Conservation (phyloP, 1,139 yeast genomes). For the Diutina siamensis region DNA sequence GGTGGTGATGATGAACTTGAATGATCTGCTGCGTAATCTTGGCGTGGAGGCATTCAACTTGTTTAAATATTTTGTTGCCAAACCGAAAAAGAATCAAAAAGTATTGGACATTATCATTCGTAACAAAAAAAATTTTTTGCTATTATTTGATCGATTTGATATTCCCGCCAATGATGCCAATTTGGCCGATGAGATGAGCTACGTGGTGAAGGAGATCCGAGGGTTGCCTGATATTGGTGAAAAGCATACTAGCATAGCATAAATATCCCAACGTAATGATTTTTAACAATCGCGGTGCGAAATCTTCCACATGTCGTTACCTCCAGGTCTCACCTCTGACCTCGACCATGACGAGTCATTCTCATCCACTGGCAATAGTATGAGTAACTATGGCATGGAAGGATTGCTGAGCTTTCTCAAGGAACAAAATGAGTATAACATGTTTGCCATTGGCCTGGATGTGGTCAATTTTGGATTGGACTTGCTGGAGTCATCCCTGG, state of each 20-base stretch:
- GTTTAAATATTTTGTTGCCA: conserved; percentile 87
- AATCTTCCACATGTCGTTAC: not conserved
- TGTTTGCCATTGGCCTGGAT: conserved; percentile 79
- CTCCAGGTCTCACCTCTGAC: not conserved
- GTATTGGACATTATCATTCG: conserved; percentile 72
- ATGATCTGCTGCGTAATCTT: conserved; percentile 81
- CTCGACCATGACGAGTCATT: not conserved
- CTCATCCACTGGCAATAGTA: conserved; percentile 11
- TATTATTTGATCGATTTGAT: conserved; percentile 59
- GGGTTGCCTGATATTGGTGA: conserved; percentile 36
- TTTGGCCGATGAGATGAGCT: conserved; percentile 72
- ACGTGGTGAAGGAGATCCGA: conserved; percentile 63
- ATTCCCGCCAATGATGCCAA: conserved; percentile 53
- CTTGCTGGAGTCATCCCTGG: conserved; percentile 33
- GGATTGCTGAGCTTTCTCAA: conserved; percentile 61
- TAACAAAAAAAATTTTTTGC: conserved; percentile 65
- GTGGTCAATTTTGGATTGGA: conserved; percentile 65
- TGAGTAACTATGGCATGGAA: conserved; percentile 62
- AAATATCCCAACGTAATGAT: too few relatives aligned
- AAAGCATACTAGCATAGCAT: not conserved
- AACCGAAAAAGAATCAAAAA: conserved; percentile 78
- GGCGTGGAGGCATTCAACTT: conserved; percentile 89
- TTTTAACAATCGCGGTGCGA: too few relatives aligned
- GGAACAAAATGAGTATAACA: conserved; percentile 52
- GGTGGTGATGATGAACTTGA: conserved; percentile 71